Evolutionary conservation across 768 basidiomycete species (phyloP), one percentile per base, ranked within the genome.

Genomic region (Cystobasidium ongulense): DNA sequence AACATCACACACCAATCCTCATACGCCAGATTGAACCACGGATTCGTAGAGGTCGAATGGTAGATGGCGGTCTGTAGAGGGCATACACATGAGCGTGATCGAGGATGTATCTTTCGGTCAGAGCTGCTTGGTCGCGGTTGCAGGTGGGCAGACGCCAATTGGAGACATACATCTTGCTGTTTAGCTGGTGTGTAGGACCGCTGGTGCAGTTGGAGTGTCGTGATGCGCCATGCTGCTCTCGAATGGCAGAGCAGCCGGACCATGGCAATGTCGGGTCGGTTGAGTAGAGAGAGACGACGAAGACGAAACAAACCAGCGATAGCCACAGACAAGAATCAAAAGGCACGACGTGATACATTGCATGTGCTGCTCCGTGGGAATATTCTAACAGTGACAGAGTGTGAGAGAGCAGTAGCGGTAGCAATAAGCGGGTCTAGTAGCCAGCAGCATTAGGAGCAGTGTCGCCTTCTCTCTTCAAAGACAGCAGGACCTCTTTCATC

Each of bases 401-500:
- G n/a, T n/a, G n/a, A n/a, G n/a, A n/a, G n/a, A n/a, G n/a, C n/a
- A n/a, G n/a, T n/a, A n/a, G n/a, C n/a, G n/a, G n/a, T n/a, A n/a
- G n/a, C n/a, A n/a, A n/a, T n/a, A n/a, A n/a, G n/a, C n/a, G n/a
- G n/a, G n/a, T 50, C 43, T 68, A 74, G 36, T 74, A 74, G 2
- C 73, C 73, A 52, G 63, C 33, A 53, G 73, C 73, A 52, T 64
- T 66, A n/a, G 75, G 75, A 33, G 75, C 75, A 57, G 31, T 72
- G 17, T 75, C 75, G 4, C 75, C 75, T 41, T 75, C 75, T 25
- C 96, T 84, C 83, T 88, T 90, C 79, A 99, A 82, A 75, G 90
- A 85, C 78, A 99, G 82, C 67, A 99, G 83, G 54, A 98, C 89
- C 80, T 99, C 95, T 82, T 92, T 95, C 85, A 90, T 91, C 74